Conservation (phyloP, 2,329 filamentous ascomycete species). For the Fusarium beomiforme region DNA sequence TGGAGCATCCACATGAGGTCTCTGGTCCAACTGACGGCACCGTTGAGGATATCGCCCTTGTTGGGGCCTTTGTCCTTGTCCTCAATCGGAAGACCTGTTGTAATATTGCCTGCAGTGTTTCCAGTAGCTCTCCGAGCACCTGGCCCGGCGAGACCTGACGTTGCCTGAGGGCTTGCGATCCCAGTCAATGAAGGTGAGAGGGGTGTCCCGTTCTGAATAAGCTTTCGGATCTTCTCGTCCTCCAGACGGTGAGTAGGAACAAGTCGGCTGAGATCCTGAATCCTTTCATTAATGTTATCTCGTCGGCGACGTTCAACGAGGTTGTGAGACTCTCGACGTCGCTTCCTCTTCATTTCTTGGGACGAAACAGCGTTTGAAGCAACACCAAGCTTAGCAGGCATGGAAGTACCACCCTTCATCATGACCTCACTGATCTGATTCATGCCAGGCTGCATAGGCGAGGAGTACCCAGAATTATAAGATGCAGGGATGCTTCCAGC, state of each 20-base stretch:
- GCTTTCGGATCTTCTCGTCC: constrained; percentile 96
- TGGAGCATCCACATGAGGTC: constrained; percentile 98
- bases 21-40: constrained; percentile 94
- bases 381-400: constrained; percentile 85
- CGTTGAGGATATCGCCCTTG: constrained; percentile 98
- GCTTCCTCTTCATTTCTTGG: constrained; percentile 92
- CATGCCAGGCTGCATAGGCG: constrained; percentile 75
- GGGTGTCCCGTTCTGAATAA: constrained; percentile 90
- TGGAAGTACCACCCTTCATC: constrained; percentile 85
- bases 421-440: constrained; percentile 90
- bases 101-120: constrained; percentile 80
- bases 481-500: constrained; percentile 82
- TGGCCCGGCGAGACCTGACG: constrained; percentile 86
- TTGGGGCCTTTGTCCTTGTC: constrained; percentile 99
- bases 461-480: constrained; percentile 88
- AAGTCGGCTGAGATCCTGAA: constrained; percentile 93
- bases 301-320: constrained; percentile 92
- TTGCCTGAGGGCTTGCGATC: constrained; percentile 76
- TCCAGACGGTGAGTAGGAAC: constrained; percentile 93
- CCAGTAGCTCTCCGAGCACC: constrained; percentile 82
- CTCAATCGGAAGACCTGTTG: constrained; percentile 89
- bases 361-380: constrained; percentile 69
- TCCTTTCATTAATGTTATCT: constrained; percentile 98
- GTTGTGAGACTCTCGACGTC: constrained; percentile 94
- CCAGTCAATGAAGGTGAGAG: constrained; percentile 84